Evolutionary conservation across 2,329 filamentous ascomycete species (phyloP).

Genomic region (Sordariomycetes sp.): DNA sequence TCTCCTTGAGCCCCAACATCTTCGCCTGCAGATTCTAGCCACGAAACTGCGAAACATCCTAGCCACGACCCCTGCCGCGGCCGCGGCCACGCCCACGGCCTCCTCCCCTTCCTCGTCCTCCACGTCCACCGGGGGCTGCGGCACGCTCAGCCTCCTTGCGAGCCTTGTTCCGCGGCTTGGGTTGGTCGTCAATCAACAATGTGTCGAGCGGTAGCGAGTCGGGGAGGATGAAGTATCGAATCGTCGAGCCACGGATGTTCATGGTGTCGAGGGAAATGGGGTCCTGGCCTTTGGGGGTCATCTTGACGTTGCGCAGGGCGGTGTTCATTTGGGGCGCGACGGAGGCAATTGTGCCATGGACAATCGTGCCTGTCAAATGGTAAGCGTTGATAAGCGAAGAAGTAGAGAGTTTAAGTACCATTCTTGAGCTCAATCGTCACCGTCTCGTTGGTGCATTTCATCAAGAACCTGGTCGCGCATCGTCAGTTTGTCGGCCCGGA

Average conservation of each 20-base stretch:
- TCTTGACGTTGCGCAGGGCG: slow-evolving; percentile 88
- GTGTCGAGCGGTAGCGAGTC: slow-evolving; percentile 94
- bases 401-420: slow-evolving; percentile 43
- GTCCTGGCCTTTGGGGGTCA: slow-evolving; percentile 84
- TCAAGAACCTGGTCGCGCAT: slow-evolving; percentile 65
- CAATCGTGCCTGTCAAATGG: slow-evolving; percentile 66
- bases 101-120: slow-evolving; percentile 43
- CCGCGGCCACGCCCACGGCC: slow-evolving; percentile 37
- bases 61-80: slow-evolving; percentile 17
- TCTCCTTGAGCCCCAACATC: no score
- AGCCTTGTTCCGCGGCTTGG: slow-evolving; percentile 99
- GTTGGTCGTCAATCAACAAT: slow-evolving; percentile 88
- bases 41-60: no score
- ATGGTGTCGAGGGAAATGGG: slow-evolving; percentile 86
- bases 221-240: slow-evolving; percentile 93
- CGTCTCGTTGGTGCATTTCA: slow-evolving; percentile 99
- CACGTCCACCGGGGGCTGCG: slow-evolving; percentile 41
- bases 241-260: slow-evolving; percentile 92
- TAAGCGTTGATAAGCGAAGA: background rate
- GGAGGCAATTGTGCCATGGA: slow-evolving; percentile 93
- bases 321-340: slow-evolving; percentile 99
- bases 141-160: slow-evolving; percentile 68
- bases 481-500: slow-evolving; percentile 6
- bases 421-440: slow-evolving; percentile 98
- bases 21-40: no score